Base-by-base conservation (phyloP, 371 early-diverging fungal species). In the Nematocida displodere region DNA sequence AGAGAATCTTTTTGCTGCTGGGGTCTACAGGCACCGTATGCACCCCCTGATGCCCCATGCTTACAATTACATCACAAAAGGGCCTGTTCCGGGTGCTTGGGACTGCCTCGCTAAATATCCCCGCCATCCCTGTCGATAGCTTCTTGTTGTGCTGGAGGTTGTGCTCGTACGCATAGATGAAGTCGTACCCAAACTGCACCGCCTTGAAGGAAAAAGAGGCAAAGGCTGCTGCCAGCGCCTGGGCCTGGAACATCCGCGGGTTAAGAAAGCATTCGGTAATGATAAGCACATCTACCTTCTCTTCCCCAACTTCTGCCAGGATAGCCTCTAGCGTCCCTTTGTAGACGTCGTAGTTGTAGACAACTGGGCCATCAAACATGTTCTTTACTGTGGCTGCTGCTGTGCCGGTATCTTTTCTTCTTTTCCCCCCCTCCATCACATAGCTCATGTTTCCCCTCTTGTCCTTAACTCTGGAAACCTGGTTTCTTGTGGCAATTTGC, bases 291-390 rank as follows among this genome's bases (percentile, higher is more conserved):
- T 79, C 33, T 5, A 64, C 31, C 33, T 58, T 42, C 31, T 78
- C 55, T 22, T 37, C 59, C 28, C 76, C 42, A 49, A 84, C 28
- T 62, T 82, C 75, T 40, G 64, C 53, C 11, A 85, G 49, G 40
- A 82, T 53, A 36, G 62, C 40, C 49, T 82, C 63, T 44, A 85
- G 58, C 33, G 79, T 81, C 15, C 64, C 39, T 66, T 82, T 80
- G 28, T 82, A 54, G 24, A 77, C 64, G 11, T 83, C 81, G 53
- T 78, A 82, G 47, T 82, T 81, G 11, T 67, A 56, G 17, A 83
- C 65, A 42, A 82, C 77, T 48, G 81, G 78, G 15, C 79, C 78
- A 58, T 81, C 79, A 80, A 80, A 85, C 81, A 83, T 83, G 7
- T 50, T 66, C 31, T 78, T 81, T 1, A 64, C 29, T 1, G 65